Conservation (phyloP, 2,329 filamentous ascomycete genomes). For the Curvularia verruculosa region DNA sequence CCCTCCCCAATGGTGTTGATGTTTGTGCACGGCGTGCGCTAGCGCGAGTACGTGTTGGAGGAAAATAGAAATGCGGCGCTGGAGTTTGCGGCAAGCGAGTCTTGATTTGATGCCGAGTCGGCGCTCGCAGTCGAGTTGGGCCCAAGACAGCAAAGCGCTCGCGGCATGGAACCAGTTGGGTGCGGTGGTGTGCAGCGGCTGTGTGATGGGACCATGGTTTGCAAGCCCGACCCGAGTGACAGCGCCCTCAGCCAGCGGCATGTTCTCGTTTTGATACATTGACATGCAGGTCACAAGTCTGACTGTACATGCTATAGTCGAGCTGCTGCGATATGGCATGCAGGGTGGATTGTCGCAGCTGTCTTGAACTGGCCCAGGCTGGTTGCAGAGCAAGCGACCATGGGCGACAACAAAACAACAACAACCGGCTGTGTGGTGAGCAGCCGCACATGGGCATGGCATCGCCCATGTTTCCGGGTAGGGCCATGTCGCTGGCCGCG, state of each 20-base stretch:
- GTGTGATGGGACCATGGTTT: constrained; percentile 5
- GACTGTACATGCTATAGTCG: constrained; percentile 7
- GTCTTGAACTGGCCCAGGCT: constrained; percentile 15
- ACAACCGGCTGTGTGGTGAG: constrained; percentile 1
- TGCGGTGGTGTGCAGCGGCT: constrained; percentile 6
- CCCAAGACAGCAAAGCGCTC: constrained; percentile 14
- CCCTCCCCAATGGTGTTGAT: constrained; percentile 16
- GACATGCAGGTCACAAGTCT: constrained; percentile 12
- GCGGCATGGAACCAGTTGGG: constrained; percentile 33
- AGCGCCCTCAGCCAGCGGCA: constrained; percentile 17
- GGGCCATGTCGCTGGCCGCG: background rate
- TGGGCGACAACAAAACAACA: too few species aligned
- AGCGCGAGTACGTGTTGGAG: constrained; percentile 13
- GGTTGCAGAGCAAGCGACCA: background rate
- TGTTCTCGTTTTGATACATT: constrained; percentile 11
- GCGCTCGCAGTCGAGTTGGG: constrained; percentile 5
- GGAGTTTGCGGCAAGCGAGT: constrained; percentile 4
- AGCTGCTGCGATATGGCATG: background rate
- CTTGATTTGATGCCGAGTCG: constrained; percentile 9
- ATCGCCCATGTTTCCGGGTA: constrained; percentile 12
- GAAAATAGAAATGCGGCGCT: constrained; percentile 6
- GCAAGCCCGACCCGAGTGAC: constrained; percentile 12
- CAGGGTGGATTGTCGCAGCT: background rate
- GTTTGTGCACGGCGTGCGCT: constrained; percentile 19
- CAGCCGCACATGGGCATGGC: constrained; percentile 9